These are phyloP conservation scores for Anisodus tanguticus DNA, from an alignment of 257 asterid genomes.

Conservation along the genomic window DNA sequence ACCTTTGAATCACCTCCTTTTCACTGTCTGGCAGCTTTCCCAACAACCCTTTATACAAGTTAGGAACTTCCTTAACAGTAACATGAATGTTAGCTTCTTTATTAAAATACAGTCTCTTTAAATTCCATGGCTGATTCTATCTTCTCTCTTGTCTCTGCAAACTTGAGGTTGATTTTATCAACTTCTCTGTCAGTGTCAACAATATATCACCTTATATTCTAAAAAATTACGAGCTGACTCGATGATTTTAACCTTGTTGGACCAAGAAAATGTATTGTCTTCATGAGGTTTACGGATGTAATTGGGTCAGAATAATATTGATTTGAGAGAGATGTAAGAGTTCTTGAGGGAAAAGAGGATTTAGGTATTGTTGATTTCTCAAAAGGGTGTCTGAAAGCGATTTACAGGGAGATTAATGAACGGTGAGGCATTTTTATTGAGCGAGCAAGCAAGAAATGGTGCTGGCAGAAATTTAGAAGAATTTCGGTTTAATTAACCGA, in stretches of 20 bases:
- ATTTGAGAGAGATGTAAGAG: constrained; percentile 35
- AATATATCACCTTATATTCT: constrained; percentile 56
- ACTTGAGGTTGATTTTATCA: constrained; percentile 87
- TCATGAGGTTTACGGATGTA: constrained; percentile 29
- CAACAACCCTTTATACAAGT: constrained; percentile 66
- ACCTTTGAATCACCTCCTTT: constrained; percentile 69
- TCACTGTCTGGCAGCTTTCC: constrained; percentile 63
- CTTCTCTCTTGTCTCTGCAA: constrained; percentile 99
- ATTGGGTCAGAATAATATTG: constrained; percentile 25
- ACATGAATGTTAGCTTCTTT: constrained; percentile 90
- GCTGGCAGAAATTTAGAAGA: not conserved
- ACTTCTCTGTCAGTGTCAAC: constrained; percentile 68
- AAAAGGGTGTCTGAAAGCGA: constrained; percentile 44
- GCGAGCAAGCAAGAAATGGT: not conserved
- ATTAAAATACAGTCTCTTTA: constrained; percentile 88
- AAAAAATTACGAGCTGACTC: constrained; percentile 36
- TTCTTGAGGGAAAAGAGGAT: constrained; percentile 38
- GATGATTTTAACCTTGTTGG: constrained; percentile 38
- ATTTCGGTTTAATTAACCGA: too few species aligned
- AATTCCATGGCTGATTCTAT: constrained; percentile 96
- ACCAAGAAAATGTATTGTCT: constrained; percentile 34
- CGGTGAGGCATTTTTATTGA: constrained; percentile 60
- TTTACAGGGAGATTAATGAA: constrained; percentile 44
- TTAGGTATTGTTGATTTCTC: constrained; percentile 39
- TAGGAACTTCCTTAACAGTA: constrained; percentile 74